Percentiles rank a stretch among this genome's conserved stretches.
Evolutionary conservation across 73 alveolate species (phyloP).

Genomic region (Tetrahymena borealis): DNA sequence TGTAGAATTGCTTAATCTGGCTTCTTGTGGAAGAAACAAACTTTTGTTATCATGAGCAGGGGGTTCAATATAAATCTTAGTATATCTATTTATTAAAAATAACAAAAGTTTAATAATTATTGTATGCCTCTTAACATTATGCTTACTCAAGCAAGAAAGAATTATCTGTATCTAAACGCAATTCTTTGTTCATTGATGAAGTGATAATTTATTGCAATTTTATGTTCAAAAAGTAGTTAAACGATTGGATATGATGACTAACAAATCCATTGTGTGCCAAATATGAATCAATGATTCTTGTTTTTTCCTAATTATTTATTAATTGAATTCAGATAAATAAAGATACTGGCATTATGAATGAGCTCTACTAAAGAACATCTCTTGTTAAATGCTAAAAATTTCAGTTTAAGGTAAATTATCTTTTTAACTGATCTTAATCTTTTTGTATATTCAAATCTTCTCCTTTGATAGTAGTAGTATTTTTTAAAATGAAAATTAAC

Average conservation of each 20-base stretch:
- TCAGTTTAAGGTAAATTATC: no score
- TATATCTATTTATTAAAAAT: not conserved
- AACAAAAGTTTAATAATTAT: not conserved
- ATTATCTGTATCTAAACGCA: not conserved
- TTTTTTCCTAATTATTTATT: not conserved
- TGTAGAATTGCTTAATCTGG: slow-evolving; percentile 22
- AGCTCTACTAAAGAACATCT: no score
- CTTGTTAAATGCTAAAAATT: no score
- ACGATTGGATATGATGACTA: not conserved
- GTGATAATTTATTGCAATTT: not conserved
- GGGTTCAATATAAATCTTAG: not conserved
- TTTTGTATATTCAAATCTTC: no score
- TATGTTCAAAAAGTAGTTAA: not conserved
- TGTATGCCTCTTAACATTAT: not conserved
- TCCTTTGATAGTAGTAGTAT: no score
- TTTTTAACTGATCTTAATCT: no score
- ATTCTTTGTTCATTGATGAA: not conserved
- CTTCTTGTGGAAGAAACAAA: slow-evolving; percentile 18
- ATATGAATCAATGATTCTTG: not conserved
- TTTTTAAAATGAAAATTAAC: no score
- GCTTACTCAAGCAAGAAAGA: not conserved
- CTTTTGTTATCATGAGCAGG: slow-evolving; percentile 2
- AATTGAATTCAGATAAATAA: not conserved
- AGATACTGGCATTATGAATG: not conserved
- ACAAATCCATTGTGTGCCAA: not conserved